These are phyloP conservation scores for Penicillium diatomitis DNA, from an alignment of 495 filamentous ascomycete species.

Conservation along the genomic window DNA sequence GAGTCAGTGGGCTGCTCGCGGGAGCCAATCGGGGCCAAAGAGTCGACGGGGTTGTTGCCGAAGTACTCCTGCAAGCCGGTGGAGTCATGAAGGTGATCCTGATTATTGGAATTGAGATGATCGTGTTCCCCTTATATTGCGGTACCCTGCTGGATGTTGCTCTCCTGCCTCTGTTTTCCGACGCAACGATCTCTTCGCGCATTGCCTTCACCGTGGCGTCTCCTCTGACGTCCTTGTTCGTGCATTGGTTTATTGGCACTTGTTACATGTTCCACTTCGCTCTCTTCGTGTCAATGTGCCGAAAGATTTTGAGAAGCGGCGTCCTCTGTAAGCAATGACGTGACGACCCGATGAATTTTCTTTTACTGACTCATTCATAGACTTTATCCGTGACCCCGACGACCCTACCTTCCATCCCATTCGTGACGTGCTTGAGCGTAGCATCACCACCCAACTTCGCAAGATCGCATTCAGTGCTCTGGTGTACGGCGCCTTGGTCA, in stretches of 20 bases:
- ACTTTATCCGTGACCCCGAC: conserved; percentile 97
- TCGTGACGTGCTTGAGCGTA: conserved; percentile 90
- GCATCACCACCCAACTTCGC: conserved; percentile 81
- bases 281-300: conserved; percentile 96
- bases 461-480: conserved; percentile 95
- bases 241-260: conserved; percentile 98
- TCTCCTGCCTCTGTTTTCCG: conserved; percentile 77
- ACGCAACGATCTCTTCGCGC: conserved; percentile 64
- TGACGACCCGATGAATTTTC: not conserved
- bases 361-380: conserved; percentile 22
- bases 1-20: conserved; percentile 54
- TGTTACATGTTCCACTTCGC: conserved; percentile 99
- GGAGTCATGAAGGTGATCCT: conserved; percentile 96
- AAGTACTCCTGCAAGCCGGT: conserved; percentile 81
- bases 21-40: conserved; percentile 56
- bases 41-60: conserved; percentile 70
- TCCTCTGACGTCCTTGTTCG: conserved; percentile 82
- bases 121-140: conserved; percentile 92
- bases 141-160: conserved; percentile 84
- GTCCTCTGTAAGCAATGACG: conserved; percentile 64
- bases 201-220: conserved; percentile 64
- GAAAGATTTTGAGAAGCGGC: conserved; percentile 89
- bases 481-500: conserved; percentile 88
- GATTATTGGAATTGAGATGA: conserved; percentile 99
- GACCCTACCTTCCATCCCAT: conserved; percentile 98